Percentiles rank a stretch among this genome's conserved stretches.
phyloP scores from a whole-genome alignment of 1,284 basidiomycete genomes.

The Boletus hoseneyae region DNA sequence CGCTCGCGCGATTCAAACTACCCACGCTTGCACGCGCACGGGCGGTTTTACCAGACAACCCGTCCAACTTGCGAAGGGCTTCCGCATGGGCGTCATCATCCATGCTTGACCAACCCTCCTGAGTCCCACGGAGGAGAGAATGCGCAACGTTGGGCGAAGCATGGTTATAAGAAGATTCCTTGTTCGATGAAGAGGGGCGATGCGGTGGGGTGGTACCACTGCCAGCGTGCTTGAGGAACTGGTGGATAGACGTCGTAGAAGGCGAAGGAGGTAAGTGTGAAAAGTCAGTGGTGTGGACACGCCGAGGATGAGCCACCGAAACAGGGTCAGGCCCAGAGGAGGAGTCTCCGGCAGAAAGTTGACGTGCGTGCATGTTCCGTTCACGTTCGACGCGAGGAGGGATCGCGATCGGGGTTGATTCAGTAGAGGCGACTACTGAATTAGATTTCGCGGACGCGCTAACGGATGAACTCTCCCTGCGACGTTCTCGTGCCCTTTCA shows the following conservation, averaged over 20 bases:
- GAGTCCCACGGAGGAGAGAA: conserved; percentile 72
- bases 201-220: conserved; percentile 46
- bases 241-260: conserved; percentile 80
- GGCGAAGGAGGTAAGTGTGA: conserved; percentile 87
- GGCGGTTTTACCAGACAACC: conserved; percentile 73
- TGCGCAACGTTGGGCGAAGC: conserved; percentile 70
- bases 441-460: conserved; percentile 37
- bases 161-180: conserved; percentile 40
- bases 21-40: conserved; percentile 63
- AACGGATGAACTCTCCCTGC: conserved; percentile 59
- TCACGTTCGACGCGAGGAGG: conserved; percentile 36
- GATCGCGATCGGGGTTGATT: conserved; percentile 26
- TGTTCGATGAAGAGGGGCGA: conserved; percentile 41
- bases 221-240: conserved; percentile 65
- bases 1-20: conserved; percentile 58
- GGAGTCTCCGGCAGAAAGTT: conserved; percentile 65
- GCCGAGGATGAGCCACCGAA: conserved; percentile 42
- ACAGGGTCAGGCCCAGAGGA: conserved; percentile 56
- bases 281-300: conserved; percentile 71
- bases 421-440: conserved; percentile 16
- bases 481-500: conserved; percentile 57
- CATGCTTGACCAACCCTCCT: conserved; percentile 81
- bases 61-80: conserved; percentile 91
- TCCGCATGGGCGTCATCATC: conserved; percentile 89
- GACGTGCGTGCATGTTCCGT: conserved; percentile 48